These are phyloP conservation scores for Sphagnum contortum DNA, from an alignment of 225 moss, liverwort and hornwort genomes.

Conservation along the genomic window DNA sequence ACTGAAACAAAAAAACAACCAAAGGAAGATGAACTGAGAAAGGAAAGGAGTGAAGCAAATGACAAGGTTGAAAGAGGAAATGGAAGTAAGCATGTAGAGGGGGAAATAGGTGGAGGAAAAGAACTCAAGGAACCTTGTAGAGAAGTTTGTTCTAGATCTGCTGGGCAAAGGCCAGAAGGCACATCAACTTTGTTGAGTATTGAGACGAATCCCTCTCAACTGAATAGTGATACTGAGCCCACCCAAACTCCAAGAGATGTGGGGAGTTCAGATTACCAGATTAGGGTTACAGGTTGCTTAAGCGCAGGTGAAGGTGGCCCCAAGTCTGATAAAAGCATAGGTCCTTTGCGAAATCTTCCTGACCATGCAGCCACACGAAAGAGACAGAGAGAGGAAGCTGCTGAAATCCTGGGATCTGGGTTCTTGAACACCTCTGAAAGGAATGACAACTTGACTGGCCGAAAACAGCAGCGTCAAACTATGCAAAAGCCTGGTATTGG, in stretches of 20 bases:
- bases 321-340: neutral
- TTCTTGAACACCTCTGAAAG: slow-evolving; percentile 7
- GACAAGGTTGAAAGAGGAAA: no score
- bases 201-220: no score
- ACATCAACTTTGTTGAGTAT: no score
- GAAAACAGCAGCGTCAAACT: neutral
- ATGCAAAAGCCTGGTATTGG: neutral
- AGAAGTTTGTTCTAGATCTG: no score
- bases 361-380: slow-evolving; percentile 21
- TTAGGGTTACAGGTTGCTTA: no score
- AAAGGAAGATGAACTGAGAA: neutral
- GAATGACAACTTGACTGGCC: neutral
- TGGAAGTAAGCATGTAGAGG: neutral
- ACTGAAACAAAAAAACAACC: neutral
- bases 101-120: neutral
- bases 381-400: slow-evolving; percentile 21
- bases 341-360: slow-evolving; percentile 8
- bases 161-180: no score
- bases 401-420: slow-evolving; percentile 8
- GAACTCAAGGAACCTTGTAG: no score
- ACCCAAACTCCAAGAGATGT: neutral
- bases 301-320: neutral
- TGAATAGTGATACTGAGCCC: neutral
- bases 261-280: neutral
- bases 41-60: neutral